Evolutionary conservation across 2,329 filamentous ascomycete species (phyloP).

Genomic region (Aspergillus hiratsukae): DNA sequence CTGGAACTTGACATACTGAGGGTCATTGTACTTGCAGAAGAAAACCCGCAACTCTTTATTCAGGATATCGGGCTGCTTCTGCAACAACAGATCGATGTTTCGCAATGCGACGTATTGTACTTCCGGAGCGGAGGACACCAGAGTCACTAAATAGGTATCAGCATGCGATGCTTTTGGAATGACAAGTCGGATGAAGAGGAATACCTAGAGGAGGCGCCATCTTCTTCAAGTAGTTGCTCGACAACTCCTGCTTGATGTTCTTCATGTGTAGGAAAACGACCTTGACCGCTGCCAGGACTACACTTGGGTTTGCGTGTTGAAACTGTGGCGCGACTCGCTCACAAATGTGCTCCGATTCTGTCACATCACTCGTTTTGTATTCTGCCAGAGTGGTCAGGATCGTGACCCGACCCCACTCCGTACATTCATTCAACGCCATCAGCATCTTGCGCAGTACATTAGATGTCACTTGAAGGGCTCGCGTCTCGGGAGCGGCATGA

Average conservation of each 20-base stretch:
- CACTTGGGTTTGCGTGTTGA: constrained; percentile 95
- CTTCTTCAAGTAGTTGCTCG: constrained; percentile 88
- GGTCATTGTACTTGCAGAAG: constrained; percentile 99
- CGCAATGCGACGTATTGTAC: constrained; percentile 95
- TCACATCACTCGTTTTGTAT: constrained; percentile 80
- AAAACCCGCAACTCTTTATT: constrained; percentile 97
- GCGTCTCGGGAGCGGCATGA: constrained; percentile 85
- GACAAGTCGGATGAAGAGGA: constrained; percentile 3
- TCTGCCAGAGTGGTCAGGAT: constrained; percentile 86
- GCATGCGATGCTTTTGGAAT: background rate
- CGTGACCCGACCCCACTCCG: constrained; percentile 95
- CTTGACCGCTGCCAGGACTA: constrained; percentile 96
- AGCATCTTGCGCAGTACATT: constrained; percentile 89
- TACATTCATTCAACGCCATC: constrained; percentile 95
- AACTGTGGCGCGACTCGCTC: constrained; percentile 95
- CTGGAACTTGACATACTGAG: constrained; percentile 93
- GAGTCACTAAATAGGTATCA: constrained; percentile 63
- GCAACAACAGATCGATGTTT: constrained; percentile 92
- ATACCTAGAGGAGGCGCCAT: constrained; percentile 92
- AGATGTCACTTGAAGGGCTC: constrained; percentile 76
- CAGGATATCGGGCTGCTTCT: constrained; percentile 93
- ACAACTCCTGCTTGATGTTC: constrained; percentile 69
- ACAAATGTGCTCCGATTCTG: constrained; percentile 97
- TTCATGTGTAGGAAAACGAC: constrained; percentile 97
- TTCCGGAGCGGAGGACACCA: constrained; percentile 91